Base-by-base conservation (phyloP, 2,329 filamentous ascomycete genomes). In the Aureobasidium sp. region DNA sequence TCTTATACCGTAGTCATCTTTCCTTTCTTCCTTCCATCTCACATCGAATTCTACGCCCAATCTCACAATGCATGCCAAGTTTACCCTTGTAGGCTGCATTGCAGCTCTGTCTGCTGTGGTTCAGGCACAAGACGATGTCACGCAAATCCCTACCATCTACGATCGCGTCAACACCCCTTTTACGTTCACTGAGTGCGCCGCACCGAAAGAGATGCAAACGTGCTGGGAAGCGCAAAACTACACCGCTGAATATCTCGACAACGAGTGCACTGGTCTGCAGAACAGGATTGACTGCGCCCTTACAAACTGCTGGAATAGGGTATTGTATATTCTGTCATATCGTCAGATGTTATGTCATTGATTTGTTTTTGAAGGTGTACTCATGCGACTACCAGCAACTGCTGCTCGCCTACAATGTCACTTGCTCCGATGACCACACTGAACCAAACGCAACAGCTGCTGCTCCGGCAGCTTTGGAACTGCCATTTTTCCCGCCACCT, bases 271-370 rank as follows among this genome's bases (percentile, higher is more conserved):
- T 1, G 42, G 31, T 24, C 2, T 49, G 33, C 19, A 49, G 9
- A 19, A 48, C 12, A 48, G 45, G n/a, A 37, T 59, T 6, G 8
- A 49, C 17, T 59, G 56, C n/a, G 33, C 44, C 2, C 44, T 59
- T 8, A 59, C 56, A 22, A 59, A 49, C 24, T 59, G 56, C 44
- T 59, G 56, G 56, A 59, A 59, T 17, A 59, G 44, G 56, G 56
- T 59, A 59, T 39, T 6, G 24, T 24, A 24, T 24, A 24, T 24
- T 24, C 24, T 24, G 24, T 24, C 24, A 24, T 24, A 24, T 24
- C 2, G 24, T 4, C 4, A 24, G 24, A 24, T 24, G 24, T 24
- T 4, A 24, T 24, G 24, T 24, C 3, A 12, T 27, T 56, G 27
- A 57, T 15, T 35, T 7, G 17, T 11, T 29, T 9, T 9, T 14